Conservation (phyloP, 768 basidiomycete species). For the Leccinum truebloodii region DNA sequence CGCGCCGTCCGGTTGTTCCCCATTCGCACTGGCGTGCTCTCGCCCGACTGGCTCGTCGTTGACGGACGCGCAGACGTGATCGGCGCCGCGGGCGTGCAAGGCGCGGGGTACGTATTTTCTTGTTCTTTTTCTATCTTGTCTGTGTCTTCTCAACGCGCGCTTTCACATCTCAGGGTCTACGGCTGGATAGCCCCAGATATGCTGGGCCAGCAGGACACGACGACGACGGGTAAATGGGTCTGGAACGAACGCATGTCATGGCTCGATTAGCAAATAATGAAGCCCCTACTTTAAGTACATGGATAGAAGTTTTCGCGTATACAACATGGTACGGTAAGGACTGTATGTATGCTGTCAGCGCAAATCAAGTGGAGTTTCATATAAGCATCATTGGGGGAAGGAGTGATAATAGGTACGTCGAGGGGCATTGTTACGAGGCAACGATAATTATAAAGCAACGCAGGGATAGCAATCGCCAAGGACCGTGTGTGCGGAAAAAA, state of each 20-base stretch:
- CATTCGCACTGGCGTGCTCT: constrained; percentile 74
- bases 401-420: not conserved
- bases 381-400: constrained; percentile 18
- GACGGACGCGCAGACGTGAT: constrained; percentile 50
- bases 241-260: constrained; percentile 53
- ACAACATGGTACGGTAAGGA: constrained; percentile 30
- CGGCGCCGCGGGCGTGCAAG: constrained; percentile 74
- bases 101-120: constrained; percentile 62
- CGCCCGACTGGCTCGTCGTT: constrained; percentile 78
- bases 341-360: constrained; percentile 14
- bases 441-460: not conserved
- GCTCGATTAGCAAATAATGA: constrained; percentile 40
- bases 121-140: no score
- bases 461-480: constrained; percentile 12
- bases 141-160: not conserved
- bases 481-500: constrained; percentile 14
- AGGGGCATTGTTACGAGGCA: not conserved
- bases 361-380: constrained; percentile 10
- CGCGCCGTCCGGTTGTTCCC: constrained; percentile 74
- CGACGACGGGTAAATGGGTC: constrained; percentile 36
- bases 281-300: constrained; percentile 22
- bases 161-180: constrained; percentile 21
- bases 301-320: constrained; percentile 23
- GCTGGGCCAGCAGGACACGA: constrained; percentile 24
- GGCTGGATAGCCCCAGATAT: constrained; percentile 13